phyloP scores from a whole-genome alignment of 495 filamentous ascomycete species.

The Jackrogersella minutella region DNA sequence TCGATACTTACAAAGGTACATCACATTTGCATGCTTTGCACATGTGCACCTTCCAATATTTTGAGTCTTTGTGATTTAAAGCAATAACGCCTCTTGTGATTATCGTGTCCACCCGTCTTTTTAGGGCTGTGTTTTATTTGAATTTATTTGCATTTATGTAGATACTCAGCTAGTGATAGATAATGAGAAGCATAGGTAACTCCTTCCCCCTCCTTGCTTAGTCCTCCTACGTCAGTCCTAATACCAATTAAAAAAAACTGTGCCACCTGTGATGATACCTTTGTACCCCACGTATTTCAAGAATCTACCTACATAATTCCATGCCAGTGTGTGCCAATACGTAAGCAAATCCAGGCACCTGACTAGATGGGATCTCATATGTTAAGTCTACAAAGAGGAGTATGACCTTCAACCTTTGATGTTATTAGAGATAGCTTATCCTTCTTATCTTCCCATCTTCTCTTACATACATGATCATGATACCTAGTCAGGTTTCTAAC shows the following conservation, averaged over 20 bases:
- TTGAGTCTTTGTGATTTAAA: background rate
- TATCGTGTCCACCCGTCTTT: background rate
- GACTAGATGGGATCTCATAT: background rate
- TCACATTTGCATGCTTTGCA: too few species aligned
- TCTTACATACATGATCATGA: background rate
- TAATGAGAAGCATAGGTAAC: background rate
- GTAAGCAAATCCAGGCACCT: conserved; percentile 7
- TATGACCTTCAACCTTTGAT: background rate
- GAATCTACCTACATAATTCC: conserved; percentile 13
- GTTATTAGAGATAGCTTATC: background rate
- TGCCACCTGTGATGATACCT: background rate
- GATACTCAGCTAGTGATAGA: background rate
- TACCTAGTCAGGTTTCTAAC: background rate
- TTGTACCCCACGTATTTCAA: conserved; percentile 27
- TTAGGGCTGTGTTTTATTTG: background rate
- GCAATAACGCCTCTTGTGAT: conserved; percentile 6
- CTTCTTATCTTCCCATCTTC: background rate
- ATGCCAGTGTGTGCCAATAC: conserved; percentile 19
- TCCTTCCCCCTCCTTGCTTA: conserved; percentile 12
- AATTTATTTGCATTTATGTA: background rate
- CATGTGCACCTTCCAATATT: conserved; percentile 13
- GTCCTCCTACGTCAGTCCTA: conserved; percentile 32
- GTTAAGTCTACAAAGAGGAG: conserved; percentile 14
- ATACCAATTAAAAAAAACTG: conserved; percentile 11
- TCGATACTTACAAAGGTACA: conserved; percentile 7